Evolutionary conservation across 2,329 filamentous ascomycete species (phyloP), one percentile per base, ranked within the genome.

Genomic region (Xylariales sp.): DNA sequence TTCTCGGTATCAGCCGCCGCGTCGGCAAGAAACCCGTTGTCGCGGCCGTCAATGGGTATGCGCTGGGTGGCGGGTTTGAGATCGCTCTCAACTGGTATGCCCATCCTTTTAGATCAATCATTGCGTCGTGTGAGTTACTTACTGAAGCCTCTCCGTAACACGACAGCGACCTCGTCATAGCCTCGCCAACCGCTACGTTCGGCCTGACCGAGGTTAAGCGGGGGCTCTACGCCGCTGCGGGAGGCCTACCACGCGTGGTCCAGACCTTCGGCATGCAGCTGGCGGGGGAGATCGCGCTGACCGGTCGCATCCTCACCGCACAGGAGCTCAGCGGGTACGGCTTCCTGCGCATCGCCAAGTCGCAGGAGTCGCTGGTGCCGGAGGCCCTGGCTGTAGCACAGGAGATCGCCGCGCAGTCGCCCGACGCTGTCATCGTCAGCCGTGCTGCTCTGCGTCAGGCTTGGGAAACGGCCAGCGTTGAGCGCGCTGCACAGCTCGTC

Each of bases 1-100:
- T 79, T 50, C 69, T 63, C 25, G 78, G 75, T 0, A 52, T 83
- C 12, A 76, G 71, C 28, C 62, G 72, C 28, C 63, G 79, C 11
- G 56, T 57, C 11, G 78, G 79, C 1, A 79, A 76, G 61, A 80
- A 80, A 55, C 76, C 76, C 2, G 65, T 80, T 31, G 74, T 80
- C 51, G 74, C 73, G 7, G 76, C 76, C 3, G 72, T 78, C 4
- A 80, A 79, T 55, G 76, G 76, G 0, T 66, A 71, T 42, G 72
- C 73, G 2, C 59, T 76, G 32, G 76, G 76, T 0, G 76, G 75
- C 5, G 76, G 75, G 0, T 77, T 76, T 45, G 75, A 79, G 56
- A 72, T 76, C 47, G 65, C 67, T 7, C 55, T 76, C 38, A 73
- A 73, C 34, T 76, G 71, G 72, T 75, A 54, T 24, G 62, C 56